phyloP scores from a whole-genome alignment of 1,284 basidiomycete species.

The Trichosporon sp. region DNA sequence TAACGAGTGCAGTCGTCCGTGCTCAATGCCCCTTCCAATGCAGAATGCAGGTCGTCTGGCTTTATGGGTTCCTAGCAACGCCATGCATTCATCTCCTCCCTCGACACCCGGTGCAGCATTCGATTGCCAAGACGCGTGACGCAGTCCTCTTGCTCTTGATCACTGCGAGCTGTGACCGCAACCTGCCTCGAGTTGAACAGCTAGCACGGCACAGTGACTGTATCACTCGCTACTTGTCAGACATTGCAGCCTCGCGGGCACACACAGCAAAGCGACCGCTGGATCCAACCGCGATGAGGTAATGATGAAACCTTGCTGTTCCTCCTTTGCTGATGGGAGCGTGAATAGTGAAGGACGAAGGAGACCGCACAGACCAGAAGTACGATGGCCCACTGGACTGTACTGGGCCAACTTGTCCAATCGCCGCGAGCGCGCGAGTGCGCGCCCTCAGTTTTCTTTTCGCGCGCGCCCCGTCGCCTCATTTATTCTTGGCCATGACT shows the following conservation, averaged over 20 bases:
- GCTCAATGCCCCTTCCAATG: not conserved
- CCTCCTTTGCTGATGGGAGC: not conserved
- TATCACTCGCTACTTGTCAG: too few relatives aligned
- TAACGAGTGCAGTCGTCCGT: not conserved
- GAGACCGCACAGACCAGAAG: not conserved
- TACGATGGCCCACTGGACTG: not conserved
- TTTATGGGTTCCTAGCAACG: not conserved
- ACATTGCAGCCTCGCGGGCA: too few relatives aligned
- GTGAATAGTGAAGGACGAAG: not conserved
- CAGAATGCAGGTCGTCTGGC: too few relatives aligned
- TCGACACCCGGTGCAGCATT: not conserved
- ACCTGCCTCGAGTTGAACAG: too few relatives aligned
- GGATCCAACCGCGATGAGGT: not conserved
- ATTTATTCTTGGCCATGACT: not conserved
- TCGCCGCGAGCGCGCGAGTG: not conserved
- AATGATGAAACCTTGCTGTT: conserved; percentile 1
- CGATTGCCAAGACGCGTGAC: not conserved
- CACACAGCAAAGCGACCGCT: not conserved
- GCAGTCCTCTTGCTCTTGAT: not conserved
- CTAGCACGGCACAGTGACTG: too few relatives aligned
- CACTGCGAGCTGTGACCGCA: too few relatives aligned
- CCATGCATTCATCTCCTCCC: not conserved
- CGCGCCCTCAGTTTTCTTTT: not conserved
- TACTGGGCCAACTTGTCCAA: not conserved
- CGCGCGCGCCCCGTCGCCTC: not conserved